Evolutionary conservation across 2,329 filamentous ascomycete species (phyloP).

Genomic region (Zymoseptoria passerinii): DNA sequence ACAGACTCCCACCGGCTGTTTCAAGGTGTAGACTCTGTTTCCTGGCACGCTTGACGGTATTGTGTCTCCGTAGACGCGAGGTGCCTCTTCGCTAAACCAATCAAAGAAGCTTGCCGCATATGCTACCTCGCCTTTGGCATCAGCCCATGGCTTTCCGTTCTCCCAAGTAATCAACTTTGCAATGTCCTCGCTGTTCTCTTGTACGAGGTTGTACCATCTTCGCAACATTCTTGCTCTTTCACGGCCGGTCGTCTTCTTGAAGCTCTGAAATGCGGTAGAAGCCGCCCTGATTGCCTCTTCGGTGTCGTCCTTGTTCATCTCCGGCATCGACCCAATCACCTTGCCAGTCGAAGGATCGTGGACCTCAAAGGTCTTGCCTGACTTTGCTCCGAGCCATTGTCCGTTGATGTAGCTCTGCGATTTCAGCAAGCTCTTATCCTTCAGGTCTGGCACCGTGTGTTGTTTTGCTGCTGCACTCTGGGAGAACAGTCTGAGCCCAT

Average conservation of each 20-base stretch:
- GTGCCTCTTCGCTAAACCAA: constrained; percentile 76
- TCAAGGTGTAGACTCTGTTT: constrained; percentile 69
- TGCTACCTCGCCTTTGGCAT: constrained; percentile 62
- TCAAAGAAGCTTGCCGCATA: constrained; percentile 71
- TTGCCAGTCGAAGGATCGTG: constrained; percentile 76
- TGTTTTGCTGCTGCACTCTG: constrained; percentile 8
- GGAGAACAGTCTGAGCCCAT: constrained; percentile 16
- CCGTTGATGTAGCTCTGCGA: constrained; percentile 82
- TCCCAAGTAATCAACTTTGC: constrained; percentile 81
- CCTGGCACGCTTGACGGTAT: constrained; percentile 62
- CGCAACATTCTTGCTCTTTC: constrained; percentile 66
- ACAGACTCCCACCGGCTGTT: constrained; percentile 77
- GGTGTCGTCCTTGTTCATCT: constrained; percentile 72
- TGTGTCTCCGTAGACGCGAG: constrained; percentile 60
- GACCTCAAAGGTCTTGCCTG: constrained; percentile 87
- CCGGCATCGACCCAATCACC: constrained; percentile 73
- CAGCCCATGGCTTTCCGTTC: constrained; percentile 75
- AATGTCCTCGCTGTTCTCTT: constrained; percentile 70
- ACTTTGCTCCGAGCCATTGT: constrained; percentile 78
- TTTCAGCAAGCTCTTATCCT: constrained; percentile 61
- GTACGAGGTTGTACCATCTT: constrained; percentile 73
- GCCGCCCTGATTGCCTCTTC: constrained; percentile 79
- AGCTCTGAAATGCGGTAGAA: constrained; percentile 61
- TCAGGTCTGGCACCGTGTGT: constrained; percentile 31
- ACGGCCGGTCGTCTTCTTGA: constrained; percentile 63